These are phyloP conservation scores for Fusarium nelsonii DNA, from an alignment of 2,329 filamentous ascomycete genomes.

Conservation along the genomic window DNA sequence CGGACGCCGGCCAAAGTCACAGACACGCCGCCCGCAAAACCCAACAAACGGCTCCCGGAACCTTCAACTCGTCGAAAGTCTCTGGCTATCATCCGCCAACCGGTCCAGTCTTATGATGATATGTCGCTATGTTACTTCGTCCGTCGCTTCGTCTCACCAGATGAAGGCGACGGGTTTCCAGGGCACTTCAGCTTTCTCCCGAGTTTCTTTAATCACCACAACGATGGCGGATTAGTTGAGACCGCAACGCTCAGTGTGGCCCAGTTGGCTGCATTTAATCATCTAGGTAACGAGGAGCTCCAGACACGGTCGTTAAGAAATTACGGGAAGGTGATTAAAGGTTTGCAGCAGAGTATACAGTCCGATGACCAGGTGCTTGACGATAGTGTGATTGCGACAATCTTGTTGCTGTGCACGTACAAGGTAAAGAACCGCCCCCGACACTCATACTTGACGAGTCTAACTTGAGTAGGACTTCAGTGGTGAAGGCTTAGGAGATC, in stretches of 20 bases:
- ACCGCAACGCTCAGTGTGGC: constrained; percentile 52
- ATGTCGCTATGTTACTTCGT: constrained; percentile 53
- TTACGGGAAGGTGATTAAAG: constrained; percentile 48
- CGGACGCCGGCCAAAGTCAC: constrained; percentile 1
- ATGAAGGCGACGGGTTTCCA: constrained; percentile 48
- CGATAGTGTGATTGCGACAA: constrained; percentile 50
- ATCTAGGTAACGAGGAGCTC: constrained; percentile 48
- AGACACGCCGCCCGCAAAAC: neutral
- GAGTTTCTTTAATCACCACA: constrained; percentile 45
- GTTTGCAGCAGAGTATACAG: constrained; percentile 47
- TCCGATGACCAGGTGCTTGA: constrained; percentile 45
- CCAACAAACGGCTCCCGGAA: neutral
- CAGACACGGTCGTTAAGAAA: constrained; percentile 48
- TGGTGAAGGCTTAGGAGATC: constrained; percentile 48
- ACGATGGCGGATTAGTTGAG: constrained; percentile 47
- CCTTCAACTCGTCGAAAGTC: neutral
- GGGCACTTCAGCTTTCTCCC: constrained; percentile 53
- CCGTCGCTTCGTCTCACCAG: constrained; percentile 51
- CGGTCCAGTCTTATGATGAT: constrained; percentile 42
- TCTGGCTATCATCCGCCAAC: constrained; percentile 24
- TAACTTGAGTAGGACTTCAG: constrained; percentile 48
- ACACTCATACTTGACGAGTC: neutral
- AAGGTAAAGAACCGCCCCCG: constrained; percentile 25
- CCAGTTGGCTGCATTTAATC: constrained; percentile 53
- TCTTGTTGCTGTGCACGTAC: constrained; percentile 51